Conservation (phyloP, 805 yeast genomes). For the Metschnikowia rubicola region DNA sequence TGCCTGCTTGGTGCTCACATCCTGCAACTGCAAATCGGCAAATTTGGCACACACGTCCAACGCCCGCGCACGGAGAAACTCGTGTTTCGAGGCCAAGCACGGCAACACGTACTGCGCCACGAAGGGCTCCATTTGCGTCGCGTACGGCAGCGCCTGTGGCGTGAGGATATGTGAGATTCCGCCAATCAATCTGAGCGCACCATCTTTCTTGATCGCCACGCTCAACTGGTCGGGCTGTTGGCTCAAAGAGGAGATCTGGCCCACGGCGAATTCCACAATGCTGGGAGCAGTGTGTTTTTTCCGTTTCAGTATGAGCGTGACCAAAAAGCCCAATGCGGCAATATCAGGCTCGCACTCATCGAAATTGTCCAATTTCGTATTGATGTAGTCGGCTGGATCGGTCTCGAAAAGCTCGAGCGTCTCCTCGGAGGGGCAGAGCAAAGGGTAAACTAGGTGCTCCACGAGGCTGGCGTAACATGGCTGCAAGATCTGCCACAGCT, state of each 20-base stretch:
- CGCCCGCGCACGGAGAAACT: slow-evolving; percentile 74
- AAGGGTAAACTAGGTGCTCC: slow-evolving; percentile 70
- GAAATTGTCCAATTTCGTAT: slow-evolving; percentile 53
- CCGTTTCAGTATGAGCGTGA: slow-evolving; percentile 68
- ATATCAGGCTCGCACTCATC: slow-evolving; percentile 66
- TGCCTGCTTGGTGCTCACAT: slow-evolving; percentile 20
- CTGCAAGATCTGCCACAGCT: slow-evolving; percentile 64
- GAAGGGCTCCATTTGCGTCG: slow-evolving; percentile 64
- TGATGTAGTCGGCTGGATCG: slow-evolving; percentile 87
- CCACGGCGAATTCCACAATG: slow-evolving; percentile 57
- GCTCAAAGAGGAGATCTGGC: slow-evolving; percentile 36
- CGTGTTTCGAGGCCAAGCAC: slow-evolving; percentile 55
- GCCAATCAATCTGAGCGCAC: slow-evolving; percentile 76
- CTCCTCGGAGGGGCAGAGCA: slow-evolving; percentile 65
- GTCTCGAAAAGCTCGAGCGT: slow-evolving; percentile 72
- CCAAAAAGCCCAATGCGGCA: slow-evolving; percentile 73
- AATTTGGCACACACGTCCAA: slow-evolving; percentile 64
- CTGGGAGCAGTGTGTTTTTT: slow-evolving; percentile 57
- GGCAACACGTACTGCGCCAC: slow-evolving; percentile 66
- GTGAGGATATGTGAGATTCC: slow-evolving; percentile 60
- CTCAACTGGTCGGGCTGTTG: slow-evolving; percentile 40
- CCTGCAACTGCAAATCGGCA: slow-evolving; percentile 53
- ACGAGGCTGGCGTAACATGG: slow-evolving; percentile 64
- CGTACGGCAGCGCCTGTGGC: slow-evolving; percentile 53
- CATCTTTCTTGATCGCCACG: slow-evolving; percentile 64